Evolutionary conservation across 2,329 filamentous ascomycete genomes (phyloP), one percentile per base, ranked within the genome.

Genomic region (Fusarium denticulatum): DNA sequence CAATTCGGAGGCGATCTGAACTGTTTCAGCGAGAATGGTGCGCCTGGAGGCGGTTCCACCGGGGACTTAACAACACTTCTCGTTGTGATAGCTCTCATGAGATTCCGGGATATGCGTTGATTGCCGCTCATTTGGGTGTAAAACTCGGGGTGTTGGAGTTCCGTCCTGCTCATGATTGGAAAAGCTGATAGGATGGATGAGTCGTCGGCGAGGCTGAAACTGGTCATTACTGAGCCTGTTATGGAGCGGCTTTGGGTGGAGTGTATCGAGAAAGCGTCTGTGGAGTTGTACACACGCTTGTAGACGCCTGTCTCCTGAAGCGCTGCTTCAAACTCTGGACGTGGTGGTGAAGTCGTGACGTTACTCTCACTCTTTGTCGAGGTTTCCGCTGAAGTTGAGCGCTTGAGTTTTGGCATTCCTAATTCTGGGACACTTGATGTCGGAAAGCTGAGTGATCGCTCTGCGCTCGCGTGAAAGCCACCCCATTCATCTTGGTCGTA

Each of bases 151-250:
- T 69, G 59, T 12, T 59, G 67, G 3, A 69, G 59, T 18, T 69
- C 67, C 0, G 59, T 53, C 7, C 67, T 64, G 16, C 45, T 69
- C 67, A 69, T 69, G 40, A 69, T 69, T 0, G 67, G 67, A 26
- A 69, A 69, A 5, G 66, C 50, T 9, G 65, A 52, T 2, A 69
- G 26, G n/a, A 69, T 69, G 10, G 67, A 69, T 2, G 67, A 55
- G 11, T 69, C 47, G 13, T 69, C 59, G 6, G 50, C 67, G 1
- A 69, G 67, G 59, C 67, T 69, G 30, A 69, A 69, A 11, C 65
- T 69, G 0, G 65, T 69, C 67, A 69, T 59, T 0, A 69, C 50
- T 3, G 67, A 69, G 6, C 65, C 67, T 28, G 40, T 37, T 0
- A 59, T 43, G 3, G 67, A 69, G 6, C 59, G 45, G 1, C 28